A percentile compares a stretch with the other conserved stretches of the same genome.
Conservation (phyloP, 768 basidiomycete species). For the Rhizopogon vulgaris region DNA sequence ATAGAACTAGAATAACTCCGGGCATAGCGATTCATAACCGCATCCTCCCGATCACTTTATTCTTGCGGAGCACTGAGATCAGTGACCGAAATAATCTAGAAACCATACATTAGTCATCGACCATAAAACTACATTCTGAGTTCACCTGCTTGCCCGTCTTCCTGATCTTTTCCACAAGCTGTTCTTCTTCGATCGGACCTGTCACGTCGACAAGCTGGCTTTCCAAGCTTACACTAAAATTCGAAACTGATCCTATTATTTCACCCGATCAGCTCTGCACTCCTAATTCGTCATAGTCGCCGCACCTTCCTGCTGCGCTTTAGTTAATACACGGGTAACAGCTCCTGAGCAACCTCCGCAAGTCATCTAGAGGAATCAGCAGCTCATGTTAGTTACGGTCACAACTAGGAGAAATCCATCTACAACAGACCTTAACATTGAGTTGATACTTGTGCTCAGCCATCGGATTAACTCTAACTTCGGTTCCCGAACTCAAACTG, state of each 20-base stretch:
- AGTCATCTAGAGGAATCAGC: conserved; percentile 57
- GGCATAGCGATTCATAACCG: not conserved
- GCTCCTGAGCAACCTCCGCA: conserved; percentile 86
- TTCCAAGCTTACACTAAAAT: conserved; percentile 57
- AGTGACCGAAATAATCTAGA: conserved; percentile 41
- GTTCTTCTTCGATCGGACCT: conserved; percentile 55
- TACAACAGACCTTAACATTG: conserved; percentile 64
- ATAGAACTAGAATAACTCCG: not conserved
- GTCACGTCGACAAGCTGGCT: conserved; percentile 70
- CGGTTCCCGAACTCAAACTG: not conserved
- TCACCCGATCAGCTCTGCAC: not conserved
- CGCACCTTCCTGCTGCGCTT: conserved; percentile 42
- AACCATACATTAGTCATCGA: not conserved
- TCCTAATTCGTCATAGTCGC: conserved; percentile 1
- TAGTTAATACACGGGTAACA: conserved; percentile 66
- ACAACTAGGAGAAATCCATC: not conserved
- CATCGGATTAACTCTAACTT: not conserved
- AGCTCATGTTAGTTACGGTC: not conserved
- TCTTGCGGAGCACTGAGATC: conserved; percentile 3
- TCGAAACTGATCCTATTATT: conserved; percentile 13
- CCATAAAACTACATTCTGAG: not conserved
- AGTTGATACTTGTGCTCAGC: conserved; percentile 52
- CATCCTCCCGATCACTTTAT: not conserved
- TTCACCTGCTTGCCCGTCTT: conserved; percentile 90
- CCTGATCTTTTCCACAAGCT: conserved; percentile 65